Base-by-base conservation (phyloP, 345 rosid species). In the Eucalyptus cloeziana region DNA sequence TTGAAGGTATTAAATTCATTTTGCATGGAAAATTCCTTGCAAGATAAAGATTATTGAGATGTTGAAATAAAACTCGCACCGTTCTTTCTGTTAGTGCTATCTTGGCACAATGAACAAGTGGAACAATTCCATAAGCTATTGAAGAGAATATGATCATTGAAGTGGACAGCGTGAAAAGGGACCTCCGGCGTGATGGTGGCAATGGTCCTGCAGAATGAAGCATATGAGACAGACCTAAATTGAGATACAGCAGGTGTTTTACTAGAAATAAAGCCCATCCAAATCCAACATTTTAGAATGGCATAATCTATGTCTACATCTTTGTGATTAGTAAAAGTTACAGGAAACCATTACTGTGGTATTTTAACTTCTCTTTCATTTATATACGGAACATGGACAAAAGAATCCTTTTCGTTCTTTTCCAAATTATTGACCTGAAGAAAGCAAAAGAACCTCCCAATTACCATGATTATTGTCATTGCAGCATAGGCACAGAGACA, bases 131-230 rank as follows among this genome's bases (percentile, higher is more conserved):
- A 90, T 89, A 95, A 58, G 97, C 97, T 91, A 94, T 94, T 51
- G 99, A 94, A 88, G 98, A 94, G 91, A 97, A 98, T 58, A 95
- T 94, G 93, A 95, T 93, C 99, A 98, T 98, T 49, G 98, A 92
- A 86, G 95, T 94, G 90, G 98, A 94, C 95, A 98, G 89, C 76
- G 94, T 94, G 91, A 95, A 96, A 88, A 98, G 98, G 25, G 98
- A 97, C 91, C 99, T 94, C 88, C 97, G 92, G 37, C 95, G 89
- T 25, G 99, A 94, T 79, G 99, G 95, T 56, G 96, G 98, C 89
- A 98, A 94, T 79, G 95, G 93, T 87, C 95, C 99, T 97, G 95
- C 89, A 93, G 94, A 85, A 90, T 60, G 71, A 40, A 87, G 67
- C 33, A 5, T 33, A 43, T 62, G 81, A 21, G 44, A 25, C 44